phyloP scores from a whole-genome alignment of 2,329 filamentous ascomycete species.

The Dactylellina haptotyla region DNA sequence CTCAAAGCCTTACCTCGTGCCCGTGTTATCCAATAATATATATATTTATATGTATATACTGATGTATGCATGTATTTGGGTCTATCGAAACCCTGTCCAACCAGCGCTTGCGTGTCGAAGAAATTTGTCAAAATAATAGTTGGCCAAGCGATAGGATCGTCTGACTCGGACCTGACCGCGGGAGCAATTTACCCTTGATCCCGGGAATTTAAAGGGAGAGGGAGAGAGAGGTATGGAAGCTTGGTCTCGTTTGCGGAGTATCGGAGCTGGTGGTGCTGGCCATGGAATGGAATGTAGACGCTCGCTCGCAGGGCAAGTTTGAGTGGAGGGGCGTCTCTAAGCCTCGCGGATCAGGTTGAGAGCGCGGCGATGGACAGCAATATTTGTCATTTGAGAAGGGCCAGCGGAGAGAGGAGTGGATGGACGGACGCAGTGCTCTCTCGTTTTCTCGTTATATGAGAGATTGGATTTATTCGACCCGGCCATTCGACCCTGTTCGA shows the following conservation, averaged over 20 bases:
- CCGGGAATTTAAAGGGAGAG: constrained; percentile 1
- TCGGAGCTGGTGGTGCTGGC: too few relatives aligned
- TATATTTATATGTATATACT: constrained; percentile 33
- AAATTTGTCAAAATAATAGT: constrained; percentile 36
- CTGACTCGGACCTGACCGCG: constrained; percentile 5
- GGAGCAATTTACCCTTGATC: constrained; percentile 28
- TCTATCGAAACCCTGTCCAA: constrained; percentile 11
- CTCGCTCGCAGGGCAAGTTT: constrained; percentile 15
- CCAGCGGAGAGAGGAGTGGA: constrained; percentile 24
- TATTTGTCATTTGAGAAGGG: constrained; percentile 43
- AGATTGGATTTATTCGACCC: too few relatives aligned
- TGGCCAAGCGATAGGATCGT: constrained; percentile 9
- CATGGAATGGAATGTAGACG: constrained; percentile 24
- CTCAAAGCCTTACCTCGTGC: constrained; percentile 9
- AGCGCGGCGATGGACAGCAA: constrained; percentile 23
- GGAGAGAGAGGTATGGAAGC: neutral
- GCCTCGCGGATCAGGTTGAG: constrained; percentile 31
- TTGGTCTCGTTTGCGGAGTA: neutral
- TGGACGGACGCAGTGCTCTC: too few relatives aligned
- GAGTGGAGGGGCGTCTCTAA: constrained; percentile 19
- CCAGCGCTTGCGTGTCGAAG: constrained; percentile 1
- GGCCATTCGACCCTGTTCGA: too few relatives aligned
- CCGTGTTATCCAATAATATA: too few relatives aligned
- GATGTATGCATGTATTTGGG: too few relatives aligned
- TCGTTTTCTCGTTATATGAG: constrained; percentile 19